Evolutionary conservation across 306 rosid species (phyloP), one percentile per base, ranked within the genome.

Genomic region (Mimosa pudica): DNA sequence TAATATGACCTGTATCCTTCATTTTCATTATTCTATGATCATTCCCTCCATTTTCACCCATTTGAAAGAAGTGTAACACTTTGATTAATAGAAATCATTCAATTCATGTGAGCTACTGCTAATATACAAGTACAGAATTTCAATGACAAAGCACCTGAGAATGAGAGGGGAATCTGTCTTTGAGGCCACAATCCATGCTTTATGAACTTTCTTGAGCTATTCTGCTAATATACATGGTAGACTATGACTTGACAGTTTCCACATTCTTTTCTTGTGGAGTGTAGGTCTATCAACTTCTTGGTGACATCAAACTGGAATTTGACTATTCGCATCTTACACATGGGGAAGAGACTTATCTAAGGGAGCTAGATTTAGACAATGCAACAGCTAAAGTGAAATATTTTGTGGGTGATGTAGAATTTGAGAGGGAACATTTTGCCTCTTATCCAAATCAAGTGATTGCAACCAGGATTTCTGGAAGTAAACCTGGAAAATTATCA

Each of bases 361-460:
- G 97, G 62, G 91, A 92, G 85, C 78, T 92, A 30, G 92, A 90
- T 82, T 84, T 92, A 62, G 80, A 92, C 58, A 85, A 86, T 13
- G 96, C 96, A 64, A 89, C 91, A n/a, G 93, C 80, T 18, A 88
- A 62, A 73, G 84, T 92, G 33, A 86, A 70, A 9, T 88, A 92
- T 77, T 86, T 89, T 4, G 86, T 90, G 17, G 93, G 87, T 20
- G 92, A 85, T 81, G 87, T 90, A 33, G 84, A 90, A 64, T 92
- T 82, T 77, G 79, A 76, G 0, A 88, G 97, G 82, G 94, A 89
- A 63, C 93, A 92, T 79, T 92, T 82, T 84, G 88, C 88, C 42
- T 90, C 93, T 18, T 74, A 86, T 75, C 95, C 93, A 0, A 79
- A 87, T 68, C 92, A 92, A 87, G 92, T 82, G 75, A 88, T 92